Evolutionary conservation across 805 yeast species (phyloP).

Genomic region (Lachancea thermotolerans): DNA sequence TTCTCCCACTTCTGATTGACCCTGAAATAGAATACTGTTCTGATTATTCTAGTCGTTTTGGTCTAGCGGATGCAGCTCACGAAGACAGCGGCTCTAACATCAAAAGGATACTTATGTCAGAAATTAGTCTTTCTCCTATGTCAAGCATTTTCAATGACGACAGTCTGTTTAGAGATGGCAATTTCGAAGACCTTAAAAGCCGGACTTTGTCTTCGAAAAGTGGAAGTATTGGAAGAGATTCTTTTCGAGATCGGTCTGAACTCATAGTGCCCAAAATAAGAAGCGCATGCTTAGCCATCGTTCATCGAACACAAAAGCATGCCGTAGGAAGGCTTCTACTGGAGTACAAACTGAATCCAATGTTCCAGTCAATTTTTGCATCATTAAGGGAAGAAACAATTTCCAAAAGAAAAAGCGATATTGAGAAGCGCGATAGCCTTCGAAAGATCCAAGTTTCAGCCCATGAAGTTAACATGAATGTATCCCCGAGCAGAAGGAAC

Average conservation of each 20-base stretch:
- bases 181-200: not conserved
- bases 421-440: constrained; percentile 1
- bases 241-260: not conserved
- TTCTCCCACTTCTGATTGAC: constrained; percentile 13
- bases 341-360: constrained; percentile 11
- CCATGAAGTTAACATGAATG: not conserved
- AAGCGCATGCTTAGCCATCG: constrained; percentile 11
- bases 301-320: constrained; percentile 17
- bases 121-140: constrained; percentile 3
- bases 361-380: constrained; percentile 8
- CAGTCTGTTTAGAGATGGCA: not conserved
- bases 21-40: constrained; percentile 6
- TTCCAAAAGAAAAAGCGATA: not conserved
- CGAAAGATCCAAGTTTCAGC: not conserved
- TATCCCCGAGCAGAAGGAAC: constrained; percentile 8
- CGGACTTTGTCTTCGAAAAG: constrained; percentile 1
- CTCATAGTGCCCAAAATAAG: constrained; percentile 10
- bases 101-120: not conserved
- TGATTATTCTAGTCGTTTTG: not conserved
- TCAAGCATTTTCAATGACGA: constrained; percentile 9
- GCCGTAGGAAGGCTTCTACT: constrained; percentile 19
- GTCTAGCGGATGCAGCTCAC: not conserved
- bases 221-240: not conserved
- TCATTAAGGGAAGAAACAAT: constrained; percentile 8
- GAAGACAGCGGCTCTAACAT: not conserved